These are phyloP conservation scores for Rhodotorula sp. DNA, from an alignment of 1,284 basidiomycete species.

Conservation along the genomic window DNA sequence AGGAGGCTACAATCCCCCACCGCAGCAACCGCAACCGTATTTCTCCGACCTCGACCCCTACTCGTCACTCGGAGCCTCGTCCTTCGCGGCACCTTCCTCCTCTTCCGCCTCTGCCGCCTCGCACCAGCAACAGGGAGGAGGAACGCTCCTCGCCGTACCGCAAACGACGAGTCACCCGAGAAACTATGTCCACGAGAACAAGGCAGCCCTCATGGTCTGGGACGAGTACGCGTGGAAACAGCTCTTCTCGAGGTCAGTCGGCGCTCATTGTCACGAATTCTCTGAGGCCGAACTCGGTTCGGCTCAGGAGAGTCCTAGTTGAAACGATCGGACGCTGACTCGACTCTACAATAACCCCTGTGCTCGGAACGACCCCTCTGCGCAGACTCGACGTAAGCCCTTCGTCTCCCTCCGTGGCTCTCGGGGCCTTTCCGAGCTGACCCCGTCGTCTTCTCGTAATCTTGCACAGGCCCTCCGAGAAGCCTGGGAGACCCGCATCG, in stretches of 20 bases:
- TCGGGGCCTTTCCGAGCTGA: not conserved
- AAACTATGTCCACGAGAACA: slow-evolving; percentile 30
- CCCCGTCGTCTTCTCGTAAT: not conserved
- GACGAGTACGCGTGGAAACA: slow-evolving; percentile 36
- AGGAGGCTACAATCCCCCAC: not conserved
- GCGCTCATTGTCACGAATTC: too few relatives aligned
- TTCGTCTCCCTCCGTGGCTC: not conserved
- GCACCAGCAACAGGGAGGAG: slow-evolving; percentile 2
- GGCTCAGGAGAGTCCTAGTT: not conserved
- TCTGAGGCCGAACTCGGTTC: not conserved
- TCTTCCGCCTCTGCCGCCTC: not conserved
- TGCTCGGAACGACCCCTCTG: too few relatives aligned
- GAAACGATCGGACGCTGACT: not conserved
- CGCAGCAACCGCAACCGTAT: not conserved
- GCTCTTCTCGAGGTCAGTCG: slow-evolving; percentile 15
- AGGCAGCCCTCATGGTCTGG: slow-evolving; percentile 25
- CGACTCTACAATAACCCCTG: too few relatives aligned
- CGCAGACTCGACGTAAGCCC: slow-evolving; percentile 30
- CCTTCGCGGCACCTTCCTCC: not conserved
- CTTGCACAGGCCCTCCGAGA: slow-evolving; percentile 24
- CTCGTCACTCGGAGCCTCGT: slow-evolving; percentile 7
- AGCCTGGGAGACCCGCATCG: slow-evolving; percentile 31
- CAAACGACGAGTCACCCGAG: slow-evolving; percentile 33
- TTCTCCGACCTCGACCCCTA: slow-evolving; percentile 36
- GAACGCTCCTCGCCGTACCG: slow-evolving; percentile 18